Evolutionary conservation across 352 stramenopile genomes (phyloP), one percentile per base, ranked within the genome.

Genomic region (Bremia lactucae): DNA sequence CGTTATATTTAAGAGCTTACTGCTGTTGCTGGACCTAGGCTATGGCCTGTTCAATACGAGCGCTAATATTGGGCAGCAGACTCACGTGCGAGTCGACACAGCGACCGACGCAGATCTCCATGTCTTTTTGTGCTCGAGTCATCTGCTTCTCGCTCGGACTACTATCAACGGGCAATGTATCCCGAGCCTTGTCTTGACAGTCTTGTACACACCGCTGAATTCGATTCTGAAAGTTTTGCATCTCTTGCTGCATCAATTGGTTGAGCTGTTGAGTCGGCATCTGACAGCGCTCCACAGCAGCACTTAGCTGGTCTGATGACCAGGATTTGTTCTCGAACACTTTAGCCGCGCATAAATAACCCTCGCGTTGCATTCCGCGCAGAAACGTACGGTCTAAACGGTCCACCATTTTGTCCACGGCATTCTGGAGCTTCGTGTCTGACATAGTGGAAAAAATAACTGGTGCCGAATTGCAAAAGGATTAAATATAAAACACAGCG

Each of bases 121-220:
- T 92, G 43, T 71, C 65, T 46, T 82, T 81, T 47, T 92, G 77
- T 5, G 70, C 65, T 2, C 51, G 62, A 2, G 61, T 63, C 34
- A 90, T 78, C 55, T 88, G 71, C 37, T 69, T 21, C 14, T 92
- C 75, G 38, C 53, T 87, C n/a, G 76, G 75, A 31, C 65, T 74
- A 11, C 68, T 68, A 13, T 47, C 52, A n/a, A 69, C 54, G 0
- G 77, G 66, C 24, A 93, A 16, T n/a, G 59, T 36, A 42, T 93
- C 80, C 39, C 77, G 71, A 18, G 78, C 78, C 42, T 71, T 76
- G 57, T 93, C 80, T 62, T 93, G 77, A 47, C 80, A 93, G 52
- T 93, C 80, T 65, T 87, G 83, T n/a, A 69, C 77, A 44, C 77
- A 83, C 10, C 80, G 75, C 52, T 93, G 78, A 14, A 93, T 68